Conservation (phyloP, 75 land plant genomes). For the Picea sitchensis region DNA sequence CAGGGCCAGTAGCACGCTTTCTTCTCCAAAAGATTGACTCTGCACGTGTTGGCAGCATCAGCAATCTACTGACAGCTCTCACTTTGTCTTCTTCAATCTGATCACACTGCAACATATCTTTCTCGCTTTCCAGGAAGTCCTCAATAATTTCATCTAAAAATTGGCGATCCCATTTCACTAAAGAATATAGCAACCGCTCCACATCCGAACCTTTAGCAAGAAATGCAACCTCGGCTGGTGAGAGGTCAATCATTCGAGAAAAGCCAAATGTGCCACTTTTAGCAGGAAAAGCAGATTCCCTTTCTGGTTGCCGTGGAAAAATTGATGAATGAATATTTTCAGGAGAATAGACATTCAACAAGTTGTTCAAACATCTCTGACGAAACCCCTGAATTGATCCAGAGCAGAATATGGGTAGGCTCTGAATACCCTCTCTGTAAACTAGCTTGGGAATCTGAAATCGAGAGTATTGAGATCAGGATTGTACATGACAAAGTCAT, state of each 20-base stretch:
- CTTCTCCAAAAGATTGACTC: conserved; percentile 38
- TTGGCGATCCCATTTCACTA: conserved; percentile 43
- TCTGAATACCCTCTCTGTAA: conserved; percentile 49
- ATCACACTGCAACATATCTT: conserved; percentile 16
- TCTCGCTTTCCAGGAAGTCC: conserved; percentile 31
- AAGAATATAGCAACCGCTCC: conserved; percentile 64
- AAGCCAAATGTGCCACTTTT: conserved; percentile 81
- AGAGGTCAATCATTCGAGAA: conserved; percentile 68
- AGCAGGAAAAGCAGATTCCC: conserved; percentile 2
- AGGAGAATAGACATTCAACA: conserved; percentile 67
- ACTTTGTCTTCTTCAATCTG: conserved; percentile 42
- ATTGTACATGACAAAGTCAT: neutral
- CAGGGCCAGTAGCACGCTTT: conserved; percentile 50
- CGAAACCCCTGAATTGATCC: conserved; percentile 36
- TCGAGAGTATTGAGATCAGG: neutral
- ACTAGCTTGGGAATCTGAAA: conserved; percentile 89
- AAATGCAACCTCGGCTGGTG: conserved; percentile 72
- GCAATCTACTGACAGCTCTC: conserved; percentile 69
- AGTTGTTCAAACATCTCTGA: conserved; percentile 44
- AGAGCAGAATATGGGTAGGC: conserved; percentile 34
- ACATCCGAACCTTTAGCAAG: conserved; percentile 56
- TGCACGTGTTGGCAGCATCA: conserved; percentile 64
- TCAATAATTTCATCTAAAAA: conserved; percentile 50
- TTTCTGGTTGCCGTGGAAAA: conserved; percentile 14
- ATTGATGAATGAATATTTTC: conserved; percentile 57